Evolutionary conservation across 176 grass and related monocot species (phyloP).

Genomic region (Luzula sylvatica): DNA sequence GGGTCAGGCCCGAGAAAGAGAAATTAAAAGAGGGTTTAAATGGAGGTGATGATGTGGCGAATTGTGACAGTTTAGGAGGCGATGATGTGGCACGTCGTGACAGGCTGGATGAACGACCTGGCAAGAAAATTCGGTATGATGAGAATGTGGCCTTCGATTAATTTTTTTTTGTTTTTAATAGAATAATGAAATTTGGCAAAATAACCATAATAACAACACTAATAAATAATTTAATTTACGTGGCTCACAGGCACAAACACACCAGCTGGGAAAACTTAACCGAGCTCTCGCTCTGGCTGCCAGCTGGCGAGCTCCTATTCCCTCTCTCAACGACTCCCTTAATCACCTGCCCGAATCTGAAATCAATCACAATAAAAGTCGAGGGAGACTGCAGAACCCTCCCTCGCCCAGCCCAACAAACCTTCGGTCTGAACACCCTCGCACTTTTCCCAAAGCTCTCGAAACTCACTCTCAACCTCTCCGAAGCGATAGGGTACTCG

Average conservation of each 20-base stretch:
- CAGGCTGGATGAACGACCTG: conserved; percentile 26
- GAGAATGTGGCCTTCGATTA: conserved; percentile 20
- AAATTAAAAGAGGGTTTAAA: conserved; percentile 8
- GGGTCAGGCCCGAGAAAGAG: conserved; percentile 23
- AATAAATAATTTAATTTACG: not conserved
- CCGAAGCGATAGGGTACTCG: conserved; percentile 79
- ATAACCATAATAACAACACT: not conserved
- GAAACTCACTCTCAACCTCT: conserved; percentile 90
- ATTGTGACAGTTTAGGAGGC: conserved; percentile 24
- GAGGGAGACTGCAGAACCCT: conserved; percentile 79
- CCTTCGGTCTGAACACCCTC: conserved; percentile 57
- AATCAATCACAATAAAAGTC: conserved; percentile 75
- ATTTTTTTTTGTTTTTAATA: not conserved
- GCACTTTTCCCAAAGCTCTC: conserved; percentile 37
- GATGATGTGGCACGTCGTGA: conserved; percentile 1
- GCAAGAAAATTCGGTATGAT: conserved; percentile 56
- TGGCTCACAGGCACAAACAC: conserved; percentile 7
- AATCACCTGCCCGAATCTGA: conserved; percentile 55
- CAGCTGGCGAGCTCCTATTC: conserved; percentile 59
- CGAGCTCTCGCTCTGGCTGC: conserved; percentile 71
- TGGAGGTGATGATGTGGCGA: conserved; percentile 10
- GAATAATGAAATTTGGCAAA: not conserved
- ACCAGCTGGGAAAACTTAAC: conserved; percentile 61
- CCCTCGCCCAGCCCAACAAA: conserved; percentile 13
- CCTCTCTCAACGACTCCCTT: conserved; percentile 52